Conservation (phyloP, 2,329 filamentous ascomycete species). For the Pyrenochaeta sp. region DNA sequence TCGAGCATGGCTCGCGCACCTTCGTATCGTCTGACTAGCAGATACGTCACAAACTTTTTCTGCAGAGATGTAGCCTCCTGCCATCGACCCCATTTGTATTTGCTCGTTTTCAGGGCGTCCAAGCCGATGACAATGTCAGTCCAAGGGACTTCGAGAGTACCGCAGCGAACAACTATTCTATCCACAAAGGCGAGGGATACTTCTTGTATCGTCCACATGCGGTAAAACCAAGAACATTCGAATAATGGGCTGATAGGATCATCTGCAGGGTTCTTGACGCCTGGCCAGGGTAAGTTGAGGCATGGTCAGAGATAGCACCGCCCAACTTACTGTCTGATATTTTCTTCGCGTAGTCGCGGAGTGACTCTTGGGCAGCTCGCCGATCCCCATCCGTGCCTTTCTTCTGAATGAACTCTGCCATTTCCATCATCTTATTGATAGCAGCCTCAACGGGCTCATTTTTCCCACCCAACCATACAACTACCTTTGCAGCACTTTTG, state of each 20-base stretch:
- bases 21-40: not conserved
- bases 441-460: constrained; percentile 2
- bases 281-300: not conserved
- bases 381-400: not conserved
- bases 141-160: constrained; percentile 1
- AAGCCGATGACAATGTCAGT: not conserved
- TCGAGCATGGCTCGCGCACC: not conserved
- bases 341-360: not conserved
- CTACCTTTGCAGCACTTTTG: constrained; percentile 7
- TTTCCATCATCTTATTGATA: constrained; percentile 1
- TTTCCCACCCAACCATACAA: constrained; percentile 13
- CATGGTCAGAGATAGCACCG: not conserved
- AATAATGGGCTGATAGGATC: constrained; percentile 4
- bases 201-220: constrained; percentile 14
- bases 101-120: not conserved
- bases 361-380: not conserved
- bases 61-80: constrained; percentile 6
- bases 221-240: constrained; percentile 8
- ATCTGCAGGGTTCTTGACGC: not conserved
- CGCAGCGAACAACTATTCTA: constrained; percentile 4
- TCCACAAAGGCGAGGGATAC: constrained; percentile 3
- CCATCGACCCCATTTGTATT: constrained; percentile 9
- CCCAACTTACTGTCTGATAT: not conserved
- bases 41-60: constrained; percentile 1
- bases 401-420: not conserved